Evolutionary conservation across 495 filamentous ascomycete species (phyloP), one percentile per base, ranked within the genome.

Genomic region (Lophiostoma macrostomum): DNA sequence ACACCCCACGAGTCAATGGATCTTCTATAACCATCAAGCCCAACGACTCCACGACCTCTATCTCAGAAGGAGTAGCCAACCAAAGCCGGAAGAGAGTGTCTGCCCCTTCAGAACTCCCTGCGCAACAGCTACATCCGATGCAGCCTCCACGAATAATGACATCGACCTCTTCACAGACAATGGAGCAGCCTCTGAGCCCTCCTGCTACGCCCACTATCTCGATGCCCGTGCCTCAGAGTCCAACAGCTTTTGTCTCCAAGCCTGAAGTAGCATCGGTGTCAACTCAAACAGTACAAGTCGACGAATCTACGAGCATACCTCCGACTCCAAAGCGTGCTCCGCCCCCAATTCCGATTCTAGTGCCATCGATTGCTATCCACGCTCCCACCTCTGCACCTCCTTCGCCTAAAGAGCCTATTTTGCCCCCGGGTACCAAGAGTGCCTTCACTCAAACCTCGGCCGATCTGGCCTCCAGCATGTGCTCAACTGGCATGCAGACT

Each of bases 401-500:
- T 14, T 83, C 86, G 0, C 82, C 80, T 24, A 74, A 75, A 28
- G 72, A 73, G 32, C 78, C 79, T 22, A 74, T 85, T 36, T 70
- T 86, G 24, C 82, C 83, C 8, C 83, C 83, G 7, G 80, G 77
- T 37, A 85, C 82, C 0, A 85, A 80, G 66, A 84, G 75, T 62
- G 71, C 75, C 13, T 74, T 74, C 27, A 78, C 76, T 43, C 83
- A 85, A 59, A 74, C 75, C 28, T 66, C 65, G 30, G 69, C 74
- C 43, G 58, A 72, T 5, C 47, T 69, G 13, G 45, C 65, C n/a
- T 54, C 66, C 3, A 65, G 72, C 20, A 64, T 64, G 12, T 67
- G 69, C 16, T 83, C 82, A 18, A 69, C 75, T 23, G 74, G 73
- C 3, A 80, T 95, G 35, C 94, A 98, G 73, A 98, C 93, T 8